Evolutionary conservation across 345 rosid genomes (phyloP).

Genomic region (Gossypium turneri): DNA sequence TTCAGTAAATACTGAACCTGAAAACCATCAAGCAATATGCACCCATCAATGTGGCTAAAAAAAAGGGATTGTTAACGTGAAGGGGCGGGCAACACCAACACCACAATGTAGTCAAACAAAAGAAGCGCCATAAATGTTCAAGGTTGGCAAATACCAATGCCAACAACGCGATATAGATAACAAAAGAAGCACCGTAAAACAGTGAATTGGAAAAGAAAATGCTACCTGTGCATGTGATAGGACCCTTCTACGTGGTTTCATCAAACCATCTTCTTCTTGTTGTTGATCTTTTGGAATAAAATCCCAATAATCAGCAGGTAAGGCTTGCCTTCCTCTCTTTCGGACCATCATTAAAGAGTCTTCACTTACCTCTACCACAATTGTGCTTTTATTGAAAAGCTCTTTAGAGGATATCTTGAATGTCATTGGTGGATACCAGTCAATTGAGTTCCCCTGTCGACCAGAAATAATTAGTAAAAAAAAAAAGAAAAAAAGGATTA

Average conservation of each 20-base stretch:
- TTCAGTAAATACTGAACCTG: conserved; percentile 56
- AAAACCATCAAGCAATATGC: conserved; percentile 13
- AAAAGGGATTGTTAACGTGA: neutral
- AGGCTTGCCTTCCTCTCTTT: conserved; percentile 25
- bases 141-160: neutral
- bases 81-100: neutral
- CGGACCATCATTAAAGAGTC: conserved; percentile 25
- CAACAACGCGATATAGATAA: neutral
- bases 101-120: neutral
- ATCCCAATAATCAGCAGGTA: conserved; percentile 80
- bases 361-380: conserved; percentile 62
- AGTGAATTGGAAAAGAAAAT: neutral
- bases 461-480: conserved; percentile 16
- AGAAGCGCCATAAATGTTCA: neutral
- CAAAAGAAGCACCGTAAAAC: neutral
- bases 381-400: conserved; percentile 47
- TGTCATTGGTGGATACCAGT: conserved; percentile 72
- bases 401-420: conserved; percentile 64
- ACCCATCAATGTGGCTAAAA: neutral
- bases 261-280: conserved; percentile 39
- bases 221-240: conserved; percentile 78
- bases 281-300: conserved; percentile 54
- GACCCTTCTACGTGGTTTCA: conserved; percentile 47
- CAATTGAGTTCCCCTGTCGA: conserved; percentile 33
- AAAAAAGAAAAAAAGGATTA: neutral